Percentiles rank a stretch among this genome's conserved stretches.
These are phyloP conservation scores for Cucurbita pepo DNA, from an alignment of 306 rosid genomes.

Conservation along the genomic window DNA sequence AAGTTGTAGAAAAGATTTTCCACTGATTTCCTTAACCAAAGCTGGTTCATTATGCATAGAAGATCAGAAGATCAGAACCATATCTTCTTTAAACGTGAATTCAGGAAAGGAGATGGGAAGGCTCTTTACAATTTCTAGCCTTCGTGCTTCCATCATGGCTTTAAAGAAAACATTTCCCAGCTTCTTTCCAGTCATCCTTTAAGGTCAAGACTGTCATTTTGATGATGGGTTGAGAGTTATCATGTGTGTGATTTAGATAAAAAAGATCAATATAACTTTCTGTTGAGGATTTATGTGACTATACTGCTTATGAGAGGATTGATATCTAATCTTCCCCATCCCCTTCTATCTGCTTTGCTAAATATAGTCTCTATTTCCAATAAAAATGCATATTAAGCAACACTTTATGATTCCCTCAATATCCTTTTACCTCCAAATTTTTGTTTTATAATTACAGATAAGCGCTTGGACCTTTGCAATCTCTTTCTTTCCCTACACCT, in stretches of 20 bases:
- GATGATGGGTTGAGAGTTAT: neutral
- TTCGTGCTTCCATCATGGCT: neutral
- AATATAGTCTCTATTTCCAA: neutral
- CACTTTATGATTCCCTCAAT: neutral
- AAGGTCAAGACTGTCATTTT: neutral
- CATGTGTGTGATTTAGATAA: neutral
- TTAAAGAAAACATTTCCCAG: neutral
- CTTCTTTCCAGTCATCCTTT: neutral
- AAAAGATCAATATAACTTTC: neutral
- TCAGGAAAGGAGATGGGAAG: neutral
- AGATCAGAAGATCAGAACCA: neutral
- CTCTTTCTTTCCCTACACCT: neutral
- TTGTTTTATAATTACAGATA: neutral
- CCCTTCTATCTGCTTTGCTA: neutral
- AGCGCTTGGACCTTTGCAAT: neutral
- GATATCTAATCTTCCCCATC: neutral
- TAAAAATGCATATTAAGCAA: neutral
- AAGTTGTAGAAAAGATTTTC: neutral
- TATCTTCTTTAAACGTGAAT: neutral
- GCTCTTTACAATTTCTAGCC: neutral
- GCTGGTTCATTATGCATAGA: neutral
- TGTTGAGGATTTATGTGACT: neutral
- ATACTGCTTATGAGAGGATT: neutral
- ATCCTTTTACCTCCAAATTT: neutral
- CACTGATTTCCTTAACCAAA: neutral